Conservation (phyloP, 495 filamentous ascomycete species). For the Aspergillus ostianus region DNA sequence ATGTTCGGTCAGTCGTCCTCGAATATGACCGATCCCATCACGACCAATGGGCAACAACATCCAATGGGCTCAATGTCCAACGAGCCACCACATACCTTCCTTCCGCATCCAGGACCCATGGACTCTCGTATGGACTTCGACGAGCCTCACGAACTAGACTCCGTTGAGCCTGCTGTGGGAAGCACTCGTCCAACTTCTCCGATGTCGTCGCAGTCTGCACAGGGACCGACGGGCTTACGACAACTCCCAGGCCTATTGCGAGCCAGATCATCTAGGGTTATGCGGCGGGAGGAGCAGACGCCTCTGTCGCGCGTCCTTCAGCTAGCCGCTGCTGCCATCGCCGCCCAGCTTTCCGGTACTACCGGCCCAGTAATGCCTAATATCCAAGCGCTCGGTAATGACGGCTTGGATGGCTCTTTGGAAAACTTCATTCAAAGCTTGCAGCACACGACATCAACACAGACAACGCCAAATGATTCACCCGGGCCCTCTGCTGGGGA, state of each 20-base stretch:
- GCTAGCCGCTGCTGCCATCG: slow-evolving; percentile 58
- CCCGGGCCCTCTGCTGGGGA: slow-evolving; percentile 27
- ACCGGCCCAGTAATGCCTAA: slow-evolving; percentile 54
- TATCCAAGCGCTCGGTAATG: slow-evolving; percentile 57
- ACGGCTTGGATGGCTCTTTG: slow-evolving; percentile 55
- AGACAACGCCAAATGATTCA: slow-evolving; percentile 33
- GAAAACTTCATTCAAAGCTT: slow-evolving; percentile 58
- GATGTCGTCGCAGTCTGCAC: slow-evolving; percentile 26
- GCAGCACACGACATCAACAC: slow-evolving; percentile 50
- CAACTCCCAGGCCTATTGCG: slow-evolving; percentile 45
- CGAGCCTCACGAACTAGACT: slow-evolving; percentile 45
- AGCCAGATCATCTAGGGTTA: slow-evolving; percentile 46
- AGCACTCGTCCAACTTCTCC: slow-evolving; percentile 24
- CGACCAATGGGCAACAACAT: slow-evolving; percentile 21
- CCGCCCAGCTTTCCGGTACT: slow-evolving; percentile 57
- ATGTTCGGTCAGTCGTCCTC: slow-evolving; percentile 43
- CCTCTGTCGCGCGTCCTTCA: slow-evolving; percentile 57
- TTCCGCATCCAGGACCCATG: slow-evolving; percentile 38
- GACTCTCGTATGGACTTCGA: slow-evolving; percentile 44
- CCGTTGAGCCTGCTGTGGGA: slow-evolving; percentile 34
- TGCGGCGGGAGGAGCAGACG: slow-evolving; percentile 56
- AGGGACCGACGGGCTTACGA: slow-evolving; percentile 29
- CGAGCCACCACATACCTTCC: slow-evolving; percentile 25
- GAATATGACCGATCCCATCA: slow-evolving; percentile 16
- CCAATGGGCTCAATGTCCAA: slow-evolving; percentile 19